These are phyloP conservation scores for Scutellaria baicalensis DNA, from an alignment of 257 asterid genomes.

Conservation along the genomic window DNA sequence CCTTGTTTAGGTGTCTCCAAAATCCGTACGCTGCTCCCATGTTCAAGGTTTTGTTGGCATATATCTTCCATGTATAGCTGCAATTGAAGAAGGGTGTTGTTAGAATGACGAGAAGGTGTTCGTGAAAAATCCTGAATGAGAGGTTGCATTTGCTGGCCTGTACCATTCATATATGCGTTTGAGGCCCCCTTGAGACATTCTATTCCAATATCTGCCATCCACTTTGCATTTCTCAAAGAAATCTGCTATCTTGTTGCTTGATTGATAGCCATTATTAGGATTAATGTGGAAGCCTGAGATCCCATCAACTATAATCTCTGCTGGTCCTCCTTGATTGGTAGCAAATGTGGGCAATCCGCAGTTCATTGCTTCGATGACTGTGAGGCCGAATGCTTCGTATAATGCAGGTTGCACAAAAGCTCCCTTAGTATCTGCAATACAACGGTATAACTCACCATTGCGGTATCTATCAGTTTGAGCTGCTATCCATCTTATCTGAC, in stretches of 20 bases:
- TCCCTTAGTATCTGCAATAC: constrained; percentile 76
- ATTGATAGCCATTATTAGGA: constrained; percentile 58
- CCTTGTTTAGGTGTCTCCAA: constrained; percentile 62
- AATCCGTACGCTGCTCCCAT: constrained; percentile 70
- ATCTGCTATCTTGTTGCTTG: constrained; percentile 59
- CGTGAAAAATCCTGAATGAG: background rate
- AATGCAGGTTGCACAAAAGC: constrained; percentile 88
- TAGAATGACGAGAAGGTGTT: background rate
- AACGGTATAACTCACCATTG: constrained; percentile 70
- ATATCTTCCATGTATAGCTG: constrained; percentile 91
- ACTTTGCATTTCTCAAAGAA: constrained; percentile 65
- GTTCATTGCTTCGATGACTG: constrained; percentile 87
- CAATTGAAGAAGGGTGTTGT: background rate
- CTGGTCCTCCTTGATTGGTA: constrained; percentile 90
- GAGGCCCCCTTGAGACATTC: constrained; percentile 51
- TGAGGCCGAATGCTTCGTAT: constrained; percentile 85
- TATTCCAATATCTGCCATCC: constrained; percentile 56
- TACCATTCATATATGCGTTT: constrained; percentile 76
- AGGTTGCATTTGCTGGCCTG: background rate
- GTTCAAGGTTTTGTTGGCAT: constrained; percentile 69
- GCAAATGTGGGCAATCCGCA: constrained; percentile 89
- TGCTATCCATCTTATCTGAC: constrained; percentile 85
- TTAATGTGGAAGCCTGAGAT: constrained; percentile 78
- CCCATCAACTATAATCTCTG: constrained; percentile 77
- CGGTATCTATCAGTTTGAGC: constrained; percentile 81